Percentiles rank a stretch among this genome's conserved stretches.
phyloP scores from a whole-genome alignment of 2,329 filamentous ascomycete species.

The Trichoderma sp. region DNA sequence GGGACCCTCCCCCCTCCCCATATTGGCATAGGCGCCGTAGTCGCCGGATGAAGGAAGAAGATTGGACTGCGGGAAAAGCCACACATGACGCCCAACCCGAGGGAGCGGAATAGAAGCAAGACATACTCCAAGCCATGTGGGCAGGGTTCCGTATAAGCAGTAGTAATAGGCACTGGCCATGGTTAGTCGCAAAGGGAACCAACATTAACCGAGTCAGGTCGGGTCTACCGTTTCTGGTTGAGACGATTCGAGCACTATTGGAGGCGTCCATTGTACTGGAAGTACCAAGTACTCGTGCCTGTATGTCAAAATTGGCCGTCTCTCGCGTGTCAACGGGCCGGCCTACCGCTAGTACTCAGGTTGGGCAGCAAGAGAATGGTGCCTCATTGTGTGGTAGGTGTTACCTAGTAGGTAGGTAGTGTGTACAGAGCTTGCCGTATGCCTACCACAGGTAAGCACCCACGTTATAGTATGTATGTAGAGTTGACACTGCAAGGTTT shows the following conservation, averaged over 20 bases:
- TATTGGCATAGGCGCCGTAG: not conserved
- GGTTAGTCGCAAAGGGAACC: not conserved
- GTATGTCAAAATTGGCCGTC: not conserved
- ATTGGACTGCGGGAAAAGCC: constrained; percentile 8
- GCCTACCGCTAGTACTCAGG: not conserved
- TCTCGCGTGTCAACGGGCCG: constrained; percentile 6
- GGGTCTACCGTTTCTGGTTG: not conserved
- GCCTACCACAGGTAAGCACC: not conserved
- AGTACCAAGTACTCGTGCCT: not conserved
- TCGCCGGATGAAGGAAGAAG: constrained; percentile 1
- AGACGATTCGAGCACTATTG: not conserved
- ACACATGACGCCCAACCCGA: constrained; percentile 12
- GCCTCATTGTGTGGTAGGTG: not conserved
- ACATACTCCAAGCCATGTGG: constrained; percentile 18
- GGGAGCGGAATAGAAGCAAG: constrained; percentile 16
- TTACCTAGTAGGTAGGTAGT: not conserved
- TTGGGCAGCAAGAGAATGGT: constrained; percentile 7
- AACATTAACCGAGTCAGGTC: constrained; percentile 6
- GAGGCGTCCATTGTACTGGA: not conserved
- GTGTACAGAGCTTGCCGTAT: not conserved
- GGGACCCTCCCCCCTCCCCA: not conserved
- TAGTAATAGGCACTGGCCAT: not conserved
- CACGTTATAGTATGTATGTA: not conserved
- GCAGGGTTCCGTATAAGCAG: constrained; percentile 5
- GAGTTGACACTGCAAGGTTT: not conserved